Evolutionary conservation across 2,329 filamentous ascomycete genomes (phyloP), one percentile per base, ranked within the genome.

Genomic region (Myriosclerotinia curreyana): DNA sequence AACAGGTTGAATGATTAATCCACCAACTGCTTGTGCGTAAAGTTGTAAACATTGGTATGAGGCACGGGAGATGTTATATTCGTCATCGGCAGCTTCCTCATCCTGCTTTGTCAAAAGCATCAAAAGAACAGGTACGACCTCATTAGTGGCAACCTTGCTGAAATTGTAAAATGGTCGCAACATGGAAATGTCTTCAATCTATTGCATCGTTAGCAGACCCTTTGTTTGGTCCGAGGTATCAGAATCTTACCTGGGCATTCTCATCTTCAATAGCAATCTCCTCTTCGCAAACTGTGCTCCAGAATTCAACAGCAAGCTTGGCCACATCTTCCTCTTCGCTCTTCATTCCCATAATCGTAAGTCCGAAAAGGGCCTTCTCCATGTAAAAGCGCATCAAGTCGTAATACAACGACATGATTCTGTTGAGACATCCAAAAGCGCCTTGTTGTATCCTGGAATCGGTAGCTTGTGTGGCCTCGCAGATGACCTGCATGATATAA

Each of bases 341-440:
- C 85, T 96, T 97, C 95, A 99, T 99, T 71, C 95, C 95, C 76
- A 96, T 88, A 68, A 99, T 96, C 48, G 95, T 99, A 49, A 99
- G 84, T 65, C 95, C 95, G 73, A 99, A 99, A 51, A 99, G 84
- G 44, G 95, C 95, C 86, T 98, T 98, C 83, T 99, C 95, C 95
- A 99, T 99, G 82, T 99, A 99, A 80, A 97, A 99, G 74, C 93
- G 89, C 95, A 99, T 99, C 81, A 97, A 96, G 74, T 99, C 95
- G 77, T 99, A 99, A 83, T 99, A 99, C 68, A 97, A 85, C 66
- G 85, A 91, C 95, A 99, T 99, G 78, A 99, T 98, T 74, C 95
- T 88, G 84, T 99, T 99, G 71, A 99, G 81, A 77, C 95, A 98
- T 72, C 95, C 95, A 76, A 97, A 99, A 51, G 95, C 91, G 67